phyloP scores from a whole-genome alignment of 345 rosid species.

The Raphanus raphanistrum region DNA sequence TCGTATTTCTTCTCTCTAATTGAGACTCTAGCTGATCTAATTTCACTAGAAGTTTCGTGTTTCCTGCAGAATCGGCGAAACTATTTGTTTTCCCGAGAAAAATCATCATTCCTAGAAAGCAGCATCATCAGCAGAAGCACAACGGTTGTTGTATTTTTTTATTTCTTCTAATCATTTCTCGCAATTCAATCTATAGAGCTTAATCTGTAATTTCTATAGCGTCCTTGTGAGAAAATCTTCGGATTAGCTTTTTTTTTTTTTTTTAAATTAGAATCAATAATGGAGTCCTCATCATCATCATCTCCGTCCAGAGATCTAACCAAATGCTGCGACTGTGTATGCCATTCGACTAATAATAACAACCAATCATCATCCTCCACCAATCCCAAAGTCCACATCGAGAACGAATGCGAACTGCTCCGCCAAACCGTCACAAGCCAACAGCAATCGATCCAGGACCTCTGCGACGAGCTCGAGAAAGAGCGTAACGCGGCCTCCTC shows the following conservation, averaged over 20 bases:
- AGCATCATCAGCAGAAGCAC: neutral
- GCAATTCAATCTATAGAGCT: neutral
- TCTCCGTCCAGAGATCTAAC: conserved; percentile 40
- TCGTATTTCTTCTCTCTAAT: neutral
- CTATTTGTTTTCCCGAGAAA: neutral
- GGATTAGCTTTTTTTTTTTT: neutral
- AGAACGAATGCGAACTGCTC: conserved; percentile 71
- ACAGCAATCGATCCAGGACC: conserved; percentile 65
- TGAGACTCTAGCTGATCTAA: neutral
- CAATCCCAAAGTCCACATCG: conserved; percentile 70
- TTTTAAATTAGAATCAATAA: conserved; percentile 45
- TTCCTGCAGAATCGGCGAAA: conserved; percentile 20
- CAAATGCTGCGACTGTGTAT: conserved; percentile 61
- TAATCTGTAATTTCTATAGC: neutral
- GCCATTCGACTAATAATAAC: conserved; percentile 17
- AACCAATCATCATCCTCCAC: conserved; percentile 9
- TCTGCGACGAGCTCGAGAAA: conserved; percentile 79
- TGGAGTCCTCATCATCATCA: conserved; percentile 15
- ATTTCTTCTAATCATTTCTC: neutral
- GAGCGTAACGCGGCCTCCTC: conserved; percentile 82
- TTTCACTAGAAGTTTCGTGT: neutral
- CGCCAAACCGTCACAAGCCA: conserved; percentile 78
- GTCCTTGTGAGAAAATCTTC: neutral
- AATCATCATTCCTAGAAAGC: neutral
- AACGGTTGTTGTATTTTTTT: neutral